A percentile compares a stretch with the other conserved stretches of the same genome.
Evolutionary conservation across 1,284 basidiomycete species (phyloP).

Genomic region (Papiliotrema flavescens): DNA sequence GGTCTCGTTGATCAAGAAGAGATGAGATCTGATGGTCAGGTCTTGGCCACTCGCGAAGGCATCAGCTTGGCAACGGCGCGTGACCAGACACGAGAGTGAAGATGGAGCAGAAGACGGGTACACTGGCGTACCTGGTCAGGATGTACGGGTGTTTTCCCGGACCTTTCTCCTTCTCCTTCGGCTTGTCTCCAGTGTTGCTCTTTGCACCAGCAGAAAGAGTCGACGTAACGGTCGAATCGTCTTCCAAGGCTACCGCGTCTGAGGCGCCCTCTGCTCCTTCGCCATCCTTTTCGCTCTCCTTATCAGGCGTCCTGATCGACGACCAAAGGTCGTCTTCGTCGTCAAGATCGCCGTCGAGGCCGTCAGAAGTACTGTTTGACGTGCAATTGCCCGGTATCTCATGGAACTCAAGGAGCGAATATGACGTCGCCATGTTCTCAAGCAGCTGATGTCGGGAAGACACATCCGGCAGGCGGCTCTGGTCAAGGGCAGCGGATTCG

Average conservation of each 20-base stretch:
- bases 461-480: not conserved
- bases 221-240: too few relatives aligned
- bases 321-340: constrained; percentile 16
- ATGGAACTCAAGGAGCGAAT: constrained; percentile 15
- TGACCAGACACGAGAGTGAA: not conserved
- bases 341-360: not conserved
- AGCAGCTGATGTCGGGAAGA: constrained; percentile 6
- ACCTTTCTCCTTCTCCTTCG: not conserved
- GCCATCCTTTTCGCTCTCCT: constrained; percentile 1
- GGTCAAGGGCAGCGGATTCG: not conserved
- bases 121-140: constrained; percentile 10
- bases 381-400: not conserved
- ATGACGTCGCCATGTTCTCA: constrained; percentile 8
- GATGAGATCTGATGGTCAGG: constrained; percentile 12
- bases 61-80: not conserved
- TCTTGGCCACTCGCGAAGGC: too few relatives aligned
- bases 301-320: constrained; percentile 1
- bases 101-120: too few relatives aligned
- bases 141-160: constrained; percentile 10
- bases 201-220: too few relatives aligned
- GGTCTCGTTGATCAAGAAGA: constrained; percentile 26
- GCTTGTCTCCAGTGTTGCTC: too few relatives aligned
- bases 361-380: not conserved
- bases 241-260: too few relatives aligned
- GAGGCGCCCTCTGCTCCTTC: too few relatives aligned